Evolutionary conservation across 371 early-diverging fungal species (phyloP).

Genomic region (Mucor indicus): DNA sequence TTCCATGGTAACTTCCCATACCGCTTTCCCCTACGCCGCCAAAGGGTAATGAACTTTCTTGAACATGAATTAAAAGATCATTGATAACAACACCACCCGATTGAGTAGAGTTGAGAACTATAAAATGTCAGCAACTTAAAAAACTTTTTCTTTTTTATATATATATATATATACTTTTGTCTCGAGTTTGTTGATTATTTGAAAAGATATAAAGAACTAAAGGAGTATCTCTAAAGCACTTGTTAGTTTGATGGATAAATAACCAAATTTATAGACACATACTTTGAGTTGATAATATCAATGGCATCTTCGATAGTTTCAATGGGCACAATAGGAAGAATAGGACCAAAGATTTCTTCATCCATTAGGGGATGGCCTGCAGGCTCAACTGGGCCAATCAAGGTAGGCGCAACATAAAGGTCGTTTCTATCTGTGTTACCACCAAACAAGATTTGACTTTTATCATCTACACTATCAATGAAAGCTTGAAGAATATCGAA

Average conservation of each 20-base stretch:
- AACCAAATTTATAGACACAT: background rate
- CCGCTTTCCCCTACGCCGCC: constrained; percentile 89
- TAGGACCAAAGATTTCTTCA: constrained; percentile 82
- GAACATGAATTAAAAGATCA: constrained; percentile 63
- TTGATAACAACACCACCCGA: constrained; percentile 74
- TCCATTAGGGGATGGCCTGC: constrained; percentile 59
- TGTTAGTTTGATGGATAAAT: background rate
- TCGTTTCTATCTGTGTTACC: constrained; percentile 57
- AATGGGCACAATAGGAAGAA: constrained; percentile 80
- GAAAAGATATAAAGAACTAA: constrained; percentile 69
- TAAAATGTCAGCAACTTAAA: background rate
- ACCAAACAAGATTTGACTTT: constrained; percentile 47
- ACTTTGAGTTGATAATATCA: constrained; percentile 65
- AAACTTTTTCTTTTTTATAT: background rate
- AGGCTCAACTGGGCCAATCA: constrained; percentile 55
- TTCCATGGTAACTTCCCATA: constrained; percentile 80
- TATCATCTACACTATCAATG: constrained; percentile 40
- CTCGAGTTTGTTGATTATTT: constrained; percentile 27
- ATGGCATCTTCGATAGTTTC: constrained; percentile 76
- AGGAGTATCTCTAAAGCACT: constrained; percentile 48
- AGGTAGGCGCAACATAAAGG: constrained; percentile 64
- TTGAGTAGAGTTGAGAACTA: constrained; percentile 47
- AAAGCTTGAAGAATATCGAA: constrained; percentile 60
- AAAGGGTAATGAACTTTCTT: constrained; percentile 67
- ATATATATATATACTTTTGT: constrained; percentile 25